Conservation (phyloP, 164 flowering plant genomes). For the Malania oleifera region DNA sequence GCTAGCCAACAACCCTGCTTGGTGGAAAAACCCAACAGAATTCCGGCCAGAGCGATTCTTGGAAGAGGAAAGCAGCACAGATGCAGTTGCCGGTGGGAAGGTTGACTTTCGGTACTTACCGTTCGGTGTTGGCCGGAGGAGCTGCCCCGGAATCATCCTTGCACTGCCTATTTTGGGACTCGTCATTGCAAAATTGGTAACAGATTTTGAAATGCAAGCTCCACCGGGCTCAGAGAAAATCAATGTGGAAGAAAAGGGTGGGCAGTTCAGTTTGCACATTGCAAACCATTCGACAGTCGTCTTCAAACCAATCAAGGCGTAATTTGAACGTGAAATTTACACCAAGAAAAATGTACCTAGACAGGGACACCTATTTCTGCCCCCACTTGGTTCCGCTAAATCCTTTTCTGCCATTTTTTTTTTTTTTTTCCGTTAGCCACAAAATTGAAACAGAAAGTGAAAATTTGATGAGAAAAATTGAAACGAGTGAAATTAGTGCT, state of each 20-base stretch:
- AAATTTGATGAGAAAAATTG: too few relatives aligned
- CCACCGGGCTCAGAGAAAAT: conserved; percentile 42
- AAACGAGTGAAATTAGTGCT: too few relatives aligned
- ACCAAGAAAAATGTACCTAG: conserved; percentile 18
- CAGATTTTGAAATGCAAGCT: conserved; percentile 42
- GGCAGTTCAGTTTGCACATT: conserved; percentile 65
- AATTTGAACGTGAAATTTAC: neutral
- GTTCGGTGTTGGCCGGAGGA: conserved; percentile 61
- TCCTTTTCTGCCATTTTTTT: too few relatives aligned
- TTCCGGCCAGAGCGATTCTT: conserved; percentile 70
- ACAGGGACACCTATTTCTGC: too few relatives aligned
- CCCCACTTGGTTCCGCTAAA: too few relatives aligned
- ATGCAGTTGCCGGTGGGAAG: conserved; percentile 47
- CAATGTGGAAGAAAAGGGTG: conserved; percentile 58
- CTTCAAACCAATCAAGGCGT: conserved; percentile 30
- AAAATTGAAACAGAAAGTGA: too few relatives aligned
- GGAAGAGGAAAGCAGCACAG: conserved; percentile 45
- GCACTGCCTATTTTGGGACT: conserved; percentile 61
- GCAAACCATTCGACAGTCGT: conserved; percentile 49
- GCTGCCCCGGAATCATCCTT: conserved; percentile 64
- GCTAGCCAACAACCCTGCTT: conserved; percentile 61
- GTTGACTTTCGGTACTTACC: conserved; percentile 53
- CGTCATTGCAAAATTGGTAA: conserved; percentile 43
- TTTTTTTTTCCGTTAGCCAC: too few relatives aligned
- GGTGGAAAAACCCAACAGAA: conserved; percentile 51